Evolutionary conservation across 352 stramenopile genomes (phyloP).

Genomic region (Halophytophthora batemanensis): DNA sequence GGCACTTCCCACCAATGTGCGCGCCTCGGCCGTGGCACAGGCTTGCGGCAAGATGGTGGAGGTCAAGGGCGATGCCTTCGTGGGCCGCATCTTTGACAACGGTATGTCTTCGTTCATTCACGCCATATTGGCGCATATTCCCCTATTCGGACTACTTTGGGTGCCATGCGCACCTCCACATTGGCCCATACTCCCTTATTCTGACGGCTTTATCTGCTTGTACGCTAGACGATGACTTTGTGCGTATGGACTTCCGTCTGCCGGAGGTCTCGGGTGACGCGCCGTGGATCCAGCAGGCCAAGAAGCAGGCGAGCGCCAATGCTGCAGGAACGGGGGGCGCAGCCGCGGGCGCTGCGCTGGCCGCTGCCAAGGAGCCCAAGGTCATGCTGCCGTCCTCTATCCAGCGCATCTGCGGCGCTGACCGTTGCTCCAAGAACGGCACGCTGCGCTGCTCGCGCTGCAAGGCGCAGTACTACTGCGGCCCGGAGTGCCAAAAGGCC

Average conservation of each 20-base stretch:
- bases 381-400: slow-evolving; percentile 29
- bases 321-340: slow-evolving; percentile 26
- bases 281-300: slow-evolving; percentile 65
- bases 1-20: slow-evolving; percentile 68
- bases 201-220: slow-evolving; percentile 5
- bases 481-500: slow-evolving; percentile 72
- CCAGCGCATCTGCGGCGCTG: slow-evolving; percentile 60
- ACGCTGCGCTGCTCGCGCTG: slow-evolving; percentile 78
- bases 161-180: no score
- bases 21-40: slow-evolving; percentile 77
- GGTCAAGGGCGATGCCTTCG: slow-evolving; percentile 85
- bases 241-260: slow-evolving; percentile 79
- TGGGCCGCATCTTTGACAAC: slow-evolving; percentile 87
- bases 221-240: slow-evolving; percentile 71
- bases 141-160: no score
- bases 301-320: slow-evolving; percentile 37
- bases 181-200: no score
- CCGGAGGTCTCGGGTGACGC: slow-evolving; percentile 58
- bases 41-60: slow-evolving; percentile 81
- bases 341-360: slow-evolving; percentile 17
- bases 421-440: slow-evolving; percentile 67
- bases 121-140: no score
- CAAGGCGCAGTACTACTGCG: slow-evolving; percentile 85
- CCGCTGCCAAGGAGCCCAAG: slow-evolving; percentile 28
- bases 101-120: no score